Evolutionary conservation across 441 rosid species (phyloP), one percentile per base, ranked within the genome.

Genomic region (Oxalis stricta): DNA sequence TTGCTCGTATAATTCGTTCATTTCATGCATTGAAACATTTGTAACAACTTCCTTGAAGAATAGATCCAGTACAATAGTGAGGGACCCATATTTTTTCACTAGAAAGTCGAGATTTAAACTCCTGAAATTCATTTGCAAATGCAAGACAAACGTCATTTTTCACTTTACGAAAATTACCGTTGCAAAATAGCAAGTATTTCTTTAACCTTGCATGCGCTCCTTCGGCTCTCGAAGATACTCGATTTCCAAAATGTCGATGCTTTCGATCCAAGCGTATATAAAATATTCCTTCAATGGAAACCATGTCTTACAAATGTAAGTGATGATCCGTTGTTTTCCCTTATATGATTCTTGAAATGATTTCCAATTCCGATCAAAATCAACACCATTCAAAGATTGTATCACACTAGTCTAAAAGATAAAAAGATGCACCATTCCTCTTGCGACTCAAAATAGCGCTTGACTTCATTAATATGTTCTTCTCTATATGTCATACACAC

Each of bases 401-500:
- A 36, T 18, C n/a, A 36, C 21, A 0, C 6, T 16, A 23, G 17
- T 37, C 59, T 28, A 38, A 19, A 2, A 20, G 33, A 45, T 38
- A 54, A 19, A 54, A 54, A 13, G 2, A 2, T 3, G 10, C 4
- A 14, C 19, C 39, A 23, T 16, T 33, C 34, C 20, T 46, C n/a
- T 19, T 21, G 7, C 1, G 6, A 5, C 19, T 34, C 18, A 28
- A 52, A 52, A 1, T 34, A 10, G 1, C 7, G 3, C 18, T 55
- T 47, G 6, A 46, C 0, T 33, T 39, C 5, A 12, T 29, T 3
- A 55, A 18, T 3, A 46, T 46, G 16, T 46, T 54, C 5, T 54
- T 55, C 16, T 40, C 22, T 14, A 23, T 46, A 7, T 55, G 48
- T 46, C 30, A 46, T 1, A 55, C 21, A 24, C 48, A 32, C 10